Percentiles rank a stretch among this genome's conserved stretches.
Evolutionary conservation across 2,329 filamentous ascomycete species (phyloP).

Genomic region (Aspergillus viridinutans): DNA sequence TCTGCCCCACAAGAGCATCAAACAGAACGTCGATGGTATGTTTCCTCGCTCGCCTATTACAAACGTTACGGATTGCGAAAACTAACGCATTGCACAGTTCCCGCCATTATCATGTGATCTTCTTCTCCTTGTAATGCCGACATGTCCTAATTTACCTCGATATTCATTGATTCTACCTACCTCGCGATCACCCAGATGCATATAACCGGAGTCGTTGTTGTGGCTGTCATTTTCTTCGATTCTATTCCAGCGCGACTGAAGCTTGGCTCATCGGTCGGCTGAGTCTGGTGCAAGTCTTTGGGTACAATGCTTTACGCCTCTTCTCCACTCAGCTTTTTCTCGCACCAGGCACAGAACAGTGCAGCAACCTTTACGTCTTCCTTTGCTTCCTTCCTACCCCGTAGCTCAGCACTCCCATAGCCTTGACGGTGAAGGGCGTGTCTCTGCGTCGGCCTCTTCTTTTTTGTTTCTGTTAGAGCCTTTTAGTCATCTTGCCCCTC

Average conservation of each 20-base stretch:
- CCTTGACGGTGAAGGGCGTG: constrained; percentile 31
- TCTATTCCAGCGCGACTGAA: constrained; percentile 11
- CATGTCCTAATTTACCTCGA: constrained; percentile 20
- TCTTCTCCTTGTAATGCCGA: constrained; percentile 23
- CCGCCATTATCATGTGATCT: constrained; percentile 48
- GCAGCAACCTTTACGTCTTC: constrained; percentile 12
- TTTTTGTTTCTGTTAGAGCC: constrained; percentile 17
- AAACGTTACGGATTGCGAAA: neutral
- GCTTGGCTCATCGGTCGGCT: constrained; percentile 2
- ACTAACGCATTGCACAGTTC: constrained; percentile 27
- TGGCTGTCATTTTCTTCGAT: constrained; percentile 23
- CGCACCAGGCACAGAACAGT: constrained; percentile 8
- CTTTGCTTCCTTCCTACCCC: constrained; percentile 9
- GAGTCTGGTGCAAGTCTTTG: constrained; percentile 9
- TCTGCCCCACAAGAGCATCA: constrained; percentile 97
- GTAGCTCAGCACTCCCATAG: constrained; percentile 14
- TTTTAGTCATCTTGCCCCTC: constrained; percentile 15
- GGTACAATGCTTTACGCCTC: constrained; percentile 7
- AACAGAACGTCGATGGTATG: constrained; percentile 86
- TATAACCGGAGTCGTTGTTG: constrained; percentile 36
- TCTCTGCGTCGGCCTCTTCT: constrained; percentile 6
- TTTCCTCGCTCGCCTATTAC: constrained; percentile 4
- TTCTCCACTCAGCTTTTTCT: constrained; percentile 13
- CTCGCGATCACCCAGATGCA: constrained; percentile 30
- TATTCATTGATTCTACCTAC: constrained; percentile 18